Percentiles rank a stretch among this genome's conserved stretches.
These are phyloP conservation scores for Circinella umbellata DNA, from an alignment of 371 early-diverging fungal species.

Conservation along the genomic window DNA sequence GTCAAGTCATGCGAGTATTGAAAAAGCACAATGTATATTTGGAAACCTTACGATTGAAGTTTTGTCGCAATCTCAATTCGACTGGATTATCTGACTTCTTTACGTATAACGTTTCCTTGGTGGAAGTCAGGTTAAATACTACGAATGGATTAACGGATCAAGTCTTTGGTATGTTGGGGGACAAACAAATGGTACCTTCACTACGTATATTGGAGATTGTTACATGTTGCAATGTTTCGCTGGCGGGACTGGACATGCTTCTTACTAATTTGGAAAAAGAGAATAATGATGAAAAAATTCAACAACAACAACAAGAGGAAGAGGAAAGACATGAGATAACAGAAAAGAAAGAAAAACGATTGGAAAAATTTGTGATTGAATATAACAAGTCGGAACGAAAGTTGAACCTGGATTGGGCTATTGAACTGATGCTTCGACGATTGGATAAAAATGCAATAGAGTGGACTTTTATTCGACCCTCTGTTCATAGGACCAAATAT, in stretches of 20 bases:
- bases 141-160: not conserved
- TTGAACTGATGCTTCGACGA: not conserved
- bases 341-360: not conserved
- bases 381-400: not conserved
- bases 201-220: slow-evolving; percentile 2
- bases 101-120: not conserved
- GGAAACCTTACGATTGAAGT: not conserved
- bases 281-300: not conserved
- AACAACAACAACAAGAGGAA: not conserved
- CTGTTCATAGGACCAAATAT: not conserved
- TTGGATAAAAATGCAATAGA: not conserved
- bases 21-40: not conserved
- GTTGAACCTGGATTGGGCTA: slow-evolving; percentile 3
- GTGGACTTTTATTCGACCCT: not conserved
- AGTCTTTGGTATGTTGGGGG: not conserved
- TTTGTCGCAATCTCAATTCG: not conserved
- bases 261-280: not conserved
- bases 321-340: not conserved
- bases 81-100: not conserved
- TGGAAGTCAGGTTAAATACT: not conserved
- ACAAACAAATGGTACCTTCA: not conserved
- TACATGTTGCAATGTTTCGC: not conserved
- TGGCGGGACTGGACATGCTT: slow-evolving; percentile 1
- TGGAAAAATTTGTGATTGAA: slow-evolving; percentile 1
- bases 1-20: not conserved